Percentiles rank a stretch among this genome's conserved stretches.
phyloP scores from a whole-genome alignment of 2,329 filamentous ascomycete genomes.

The Fusarium nelsonii region DNA sequence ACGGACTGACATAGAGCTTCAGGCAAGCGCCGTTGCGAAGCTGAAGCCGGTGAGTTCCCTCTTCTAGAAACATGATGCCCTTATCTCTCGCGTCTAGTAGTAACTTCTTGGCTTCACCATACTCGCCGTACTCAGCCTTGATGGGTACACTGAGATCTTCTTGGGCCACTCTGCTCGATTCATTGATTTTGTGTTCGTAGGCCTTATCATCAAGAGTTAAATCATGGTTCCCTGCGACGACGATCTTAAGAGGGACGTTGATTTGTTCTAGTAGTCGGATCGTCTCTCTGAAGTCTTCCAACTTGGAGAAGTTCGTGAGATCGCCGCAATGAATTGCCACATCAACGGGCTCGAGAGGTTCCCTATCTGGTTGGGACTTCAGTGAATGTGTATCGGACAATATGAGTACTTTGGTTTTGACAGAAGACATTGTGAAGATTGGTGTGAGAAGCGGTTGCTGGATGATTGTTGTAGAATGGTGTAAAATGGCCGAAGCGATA shows the following conservation, averaged over 20 bases:
- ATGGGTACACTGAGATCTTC: constrained; percentile 18
- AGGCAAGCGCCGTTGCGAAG: constrained; percentile 58
- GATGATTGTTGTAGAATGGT: not conserved
- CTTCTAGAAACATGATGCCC: constrained; percentile 57
- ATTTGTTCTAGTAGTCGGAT: constrained; percentile 56
- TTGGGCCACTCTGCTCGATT: constrained; percentile 26
- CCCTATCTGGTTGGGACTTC: not conserved
- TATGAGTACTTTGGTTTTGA: constrained; percentile 35
- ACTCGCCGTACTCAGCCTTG: constrained; percentile 53
- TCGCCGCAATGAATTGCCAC: constrained; percentile 65
- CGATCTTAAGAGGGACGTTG: constrained; percentile 60
- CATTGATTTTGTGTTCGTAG: constrained; percentile 51
- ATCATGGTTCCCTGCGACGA: constrained; percentile 66
- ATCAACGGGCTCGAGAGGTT: constrained; percentile 47
- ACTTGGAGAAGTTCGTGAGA: constrained; percentile 59
- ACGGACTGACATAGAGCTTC: constrained; percentile 60
- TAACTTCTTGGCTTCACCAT: constrained; percentile 52
- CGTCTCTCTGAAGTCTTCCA: constrained; percentile 55
- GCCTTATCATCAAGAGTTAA: constrained; percentile 55
- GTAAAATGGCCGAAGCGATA: too few species aligned
- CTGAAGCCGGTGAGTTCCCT: constrained; percentile 57
- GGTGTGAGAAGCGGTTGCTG: not conserved
- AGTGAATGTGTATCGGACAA: constrained; percentile 38
- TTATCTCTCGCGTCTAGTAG: constrained; percentile 36
- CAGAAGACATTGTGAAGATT: not conserved